Evolutionary conservation across 1,284 basidiomycete species (phyloP), one percentile per base, ranked within the genome.

Genomic region (Melanopsichium pennsylvanicum): DNA sequence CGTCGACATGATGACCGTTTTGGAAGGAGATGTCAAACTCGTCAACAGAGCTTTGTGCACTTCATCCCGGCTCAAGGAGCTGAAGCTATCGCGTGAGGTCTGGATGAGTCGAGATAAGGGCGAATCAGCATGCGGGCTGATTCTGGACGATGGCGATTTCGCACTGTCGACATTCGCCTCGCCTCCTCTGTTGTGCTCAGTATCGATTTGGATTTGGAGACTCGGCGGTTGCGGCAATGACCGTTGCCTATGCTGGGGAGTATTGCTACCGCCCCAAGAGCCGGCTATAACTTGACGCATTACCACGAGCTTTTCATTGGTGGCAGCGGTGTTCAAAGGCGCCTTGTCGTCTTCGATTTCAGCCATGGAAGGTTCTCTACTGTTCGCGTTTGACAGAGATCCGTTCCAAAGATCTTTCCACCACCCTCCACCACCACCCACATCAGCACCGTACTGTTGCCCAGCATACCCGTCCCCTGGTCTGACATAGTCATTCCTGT

Each of bases 91-190:
- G 29, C 64, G 25, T 10, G 64, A 68, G 2, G 52, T 54, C 18
- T 61, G 64, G n/a, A 68, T 68, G 18, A 68, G 21, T 6, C 56
- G 35, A 1, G 58, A 52, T 1, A 68, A 43, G 13, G 64, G 64
- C 10, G 64, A 68, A 9, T 61, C 35, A 38, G 21, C 45, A 12
- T 68, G 52, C 4, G 64, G 64, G 26, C 58, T 68, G 31, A 68
- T 37, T 1, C 18, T 19, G 8, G 62, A 66, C 4, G 44, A 40
- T 5, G 62, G 36, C 0, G 56, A 63, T 4, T 31, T 15, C 5
- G 54, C 25, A 35, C 40, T 52, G 9, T 51, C 60, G 7, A 38
- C 19, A 25, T 36, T 43, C 1, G 19, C 33, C 1, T 19, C 34
- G 2, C 25, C 32, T 9, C 32, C 29, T 12, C 12, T 6, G 19